phyloP scores from a whole-genome alignment of 306 rosid species.

The Begonia fuchsioides region DNA sequence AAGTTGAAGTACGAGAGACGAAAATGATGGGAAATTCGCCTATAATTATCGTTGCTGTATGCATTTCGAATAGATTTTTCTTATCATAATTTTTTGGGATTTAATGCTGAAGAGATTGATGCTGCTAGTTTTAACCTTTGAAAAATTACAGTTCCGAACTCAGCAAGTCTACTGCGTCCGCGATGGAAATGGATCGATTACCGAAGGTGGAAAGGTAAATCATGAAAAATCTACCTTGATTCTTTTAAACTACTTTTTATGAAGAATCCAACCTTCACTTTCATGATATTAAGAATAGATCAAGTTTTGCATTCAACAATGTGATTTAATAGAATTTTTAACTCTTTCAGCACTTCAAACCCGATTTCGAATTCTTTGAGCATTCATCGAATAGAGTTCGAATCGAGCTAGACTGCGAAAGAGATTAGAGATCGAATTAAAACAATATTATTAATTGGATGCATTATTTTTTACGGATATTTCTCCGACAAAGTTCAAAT shows the following conservation, averaged over 20 bases:
- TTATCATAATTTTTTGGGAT: neutral
- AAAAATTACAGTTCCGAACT: constrained; percentile 60
- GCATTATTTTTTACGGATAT: too few relatives aligned
- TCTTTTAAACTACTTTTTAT: too few relatives aligned
- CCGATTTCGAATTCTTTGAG: too few relatives aligned
- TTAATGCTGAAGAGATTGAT: constrained; percentile 6
- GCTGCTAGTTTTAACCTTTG: constrained; percentile 11
- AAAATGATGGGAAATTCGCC: constrained; percentile 81
- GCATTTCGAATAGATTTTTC: constrained; percentile 5
- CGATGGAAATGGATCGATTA: constrained; percentile 50
- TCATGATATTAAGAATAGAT: too few relatives aligned
- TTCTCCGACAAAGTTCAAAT: too few relatives aligned
- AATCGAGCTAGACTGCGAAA: too few relatives aligned
- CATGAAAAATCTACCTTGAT: neutral
- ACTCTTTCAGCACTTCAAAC: neutral
- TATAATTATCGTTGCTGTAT: constrained; percentile 51
- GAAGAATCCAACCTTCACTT: too few relatives aligned
- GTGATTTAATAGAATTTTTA: too few relatives aligned
- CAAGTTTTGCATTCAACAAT: too few relatives aligned
- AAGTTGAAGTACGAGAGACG: constrained; percentile 57
- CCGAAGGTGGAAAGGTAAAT: constrained; percentile 86
- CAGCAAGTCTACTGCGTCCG: constrained; percentile 87
- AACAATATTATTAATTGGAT: too few relatives aligned
- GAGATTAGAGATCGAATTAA: too few relatives aligned
- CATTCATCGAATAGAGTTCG: too few relatives aligned